phyloP scores from a whole-genome alignment of 2,329 filamentous ascomycete species.

The Neodidymelliopsis sp. region DNA sequence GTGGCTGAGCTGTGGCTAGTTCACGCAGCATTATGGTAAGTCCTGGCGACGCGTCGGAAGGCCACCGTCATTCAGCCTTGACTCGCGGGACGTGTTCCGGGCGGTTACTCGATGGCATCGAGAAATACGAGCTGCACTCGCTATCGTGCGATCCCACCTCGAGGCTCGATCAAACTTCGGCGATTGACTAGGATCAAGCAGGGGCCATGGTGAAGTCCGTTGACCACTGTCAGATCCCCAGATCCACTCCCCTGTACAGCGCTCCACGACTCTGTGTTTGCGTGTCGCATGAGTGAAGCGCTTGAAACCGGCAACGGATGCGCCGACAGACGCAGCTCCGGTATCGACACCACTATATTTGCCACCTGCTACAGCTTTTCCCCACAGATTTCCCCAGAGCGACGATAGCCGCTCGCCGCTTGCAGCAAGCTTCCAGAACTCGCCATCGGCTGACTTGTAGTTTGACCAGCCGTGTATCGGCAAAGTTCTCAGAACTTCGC shows the following conservation, averaged over 20 bases:
- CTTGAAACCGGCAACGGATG: too few relatives aligned
- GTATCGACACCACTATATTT: background rate
- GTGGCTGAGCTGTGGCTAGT: slow-evolving; percentile 12
- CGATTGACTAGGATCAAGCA: slow-evolving; percentile 5
- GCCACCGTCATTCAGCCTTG: slow-evolving; percentile 2
- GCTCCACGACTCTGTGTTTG: background rate
- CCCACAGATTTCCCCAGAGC: background rate
- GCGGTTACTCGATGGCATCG: background rate
- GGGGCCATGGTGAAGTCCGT: background rate
- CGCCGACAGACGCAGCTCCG: too few relatives aligned
- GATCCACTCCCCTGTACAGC: background rate
- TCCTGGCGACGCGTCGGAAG: slow-evolving; percentile 3
- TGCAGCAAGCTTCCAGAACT: slow-evolving; percentile 5
- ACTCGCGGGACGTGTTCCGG: background rate
- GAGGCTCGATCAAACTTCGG: slow-evolving; percentile 1
- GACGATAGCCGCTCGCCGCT: background rate
- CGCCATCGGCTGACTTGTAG: slow-evolving; percentile 4
- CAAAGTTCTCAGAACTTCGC: slow-evolving; percentile 2
- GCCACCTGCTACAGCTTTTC: background rate
- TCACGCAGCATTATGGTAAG: background rate
- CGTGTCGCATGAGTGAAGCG: too few relatives aligned
- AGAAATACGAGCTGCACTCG: background rate
- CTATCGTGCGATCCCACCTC: slow-evolving; percentile 5
- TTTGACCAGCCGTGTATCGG: background rate
- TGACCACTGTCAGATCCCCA: background rate